These are phyloP conservation scores for Actinomortierella ambigua DNA, from an alignment of 371 early-diverging fungal species.

Conservation along the genomic window DNA sequence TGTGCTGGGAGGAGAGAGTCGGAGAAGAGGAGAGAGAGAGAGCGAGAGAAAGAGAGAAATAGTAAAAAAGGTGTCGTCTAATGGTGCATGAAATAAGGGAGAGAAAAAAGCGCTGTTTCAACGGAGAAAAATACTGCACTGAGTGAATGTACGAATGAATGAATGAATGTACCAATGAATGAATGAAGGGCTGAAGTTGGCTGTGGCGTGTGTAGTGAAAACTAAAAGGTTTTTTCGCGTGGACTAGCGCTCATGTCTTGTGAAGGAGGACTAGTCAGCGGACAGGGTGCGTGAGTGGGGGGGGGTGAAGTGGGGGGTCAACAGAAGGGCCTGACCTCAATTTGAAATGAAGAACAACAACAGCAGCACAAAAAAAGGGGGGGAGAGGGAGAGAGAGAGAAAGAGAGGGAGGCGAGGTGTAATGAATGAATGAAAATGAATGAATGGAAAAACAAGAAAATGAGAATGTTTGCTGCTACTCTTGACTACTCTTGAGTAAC, in stretches of 20 bases:
- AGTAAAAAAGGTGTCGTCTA: neutral
- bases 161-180: neutral
- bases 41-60: no score
- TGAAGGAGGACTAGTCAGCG: neutral
- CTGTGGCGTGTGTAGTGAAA: neutral
- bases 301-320: neutral
- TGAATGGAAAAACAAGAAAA: neutral
- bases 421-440: neutral
- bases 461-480: no score
- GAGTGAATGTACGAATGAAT: neutral
- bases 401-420: no score
- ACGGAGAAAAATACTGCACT: neutral
- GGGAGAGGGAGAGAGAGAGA: neutral
- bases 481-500: no score
- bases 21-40: no score
- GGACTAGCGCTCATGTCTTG: no score
- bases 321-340: neutral
- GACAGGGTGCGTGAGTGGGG: constrained; percentile 5
- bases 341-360: neutral
- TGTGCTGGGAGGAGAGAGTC: no score
- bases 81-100: neutral
- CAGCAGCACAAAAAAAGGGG: constrained; percentile 3
- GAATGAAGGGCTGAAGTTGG: neutral
- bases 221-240: no score
- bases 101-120: constrained; percentile 1